Conservation (phyloP, 805 yeast genomes). For the Ogataea naganishii region DNA sequence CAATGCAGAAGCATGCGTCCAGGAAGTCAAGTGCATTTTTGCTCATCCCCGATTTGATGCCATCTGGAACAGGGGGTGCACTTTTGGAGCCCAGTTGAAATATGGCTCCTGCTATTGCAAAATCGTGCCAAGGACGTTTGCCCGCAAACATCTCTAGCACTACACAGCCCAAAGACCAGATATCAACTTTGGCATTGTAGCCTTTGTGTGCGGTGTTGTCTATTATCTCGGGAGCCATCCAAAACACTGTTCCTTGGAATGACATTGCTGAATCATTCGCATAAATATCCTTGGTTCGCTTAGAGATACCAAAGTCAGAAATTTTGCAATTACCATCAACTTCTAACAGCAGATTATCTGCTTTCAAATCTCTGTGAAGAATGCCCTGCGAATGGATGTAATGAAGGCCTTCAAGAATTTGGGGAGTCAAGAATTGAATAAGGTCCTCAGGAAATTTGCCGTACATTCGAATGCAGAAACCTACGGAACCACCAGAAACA, state of each 20-base stretch:
- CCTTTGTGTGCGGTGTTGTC: slow-evolving; percentile 82
- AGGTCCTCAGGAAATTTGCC: slow-evolving; percentile 80
- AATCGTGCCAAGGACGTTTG: slow-evolving; percentile 93
- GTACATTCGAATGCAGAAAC: slow-evolving; percentile 69
- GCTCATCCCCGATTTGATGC: slow-evolving; percentile 58
- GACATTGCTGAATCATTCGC: slow-evolving; percentile 92
- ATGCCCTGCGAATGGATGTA: slow-evolving; percentile 84
- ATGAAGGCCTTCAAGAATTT: slow-evolving; percentile 77
- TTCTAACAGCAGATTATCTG: slow-evolving; percentile 84
- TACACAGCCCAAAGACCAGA: slow-evolving; percentile 98
- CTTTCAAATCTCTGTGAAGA: slow-evolving; percentile 88
- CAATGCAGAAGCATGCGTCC: slow-evolving; percentile 63
- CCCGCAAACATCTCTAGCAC: slow-evolving; percentile 98
- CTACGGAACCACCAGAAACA: slow-evolving; percentile 97
- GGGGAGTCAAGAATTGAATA: slow-evolving; percentile 65
- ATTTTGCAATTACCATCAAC: slow-evolving; percentile 91
- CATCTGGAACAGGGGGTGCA: slow-evolving; percentile 97
- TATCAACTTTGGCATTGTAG: slow-evolving; percentile 94
- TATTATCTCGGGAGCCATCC: slow-evolving; percentile 99
- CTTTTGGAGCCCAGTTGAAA: slow-evolving; percentile 77
- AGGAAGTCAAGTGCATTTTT: slow-evolving; percentile 61
- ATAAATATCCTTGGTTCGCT: slow-evolving; percentile 75
- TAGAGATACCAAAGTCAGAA: slow-evolving; percentile 94
- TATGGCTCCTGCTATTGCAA: slow-evolving; percentile 92
- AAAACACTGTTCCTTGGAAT: slow-evolving; percentile 88